Evolutionary conservation across 225 moss, liverwort and hornwort genomes (phyloP).

Genomic region (Sphagnum contortum): DNA sequence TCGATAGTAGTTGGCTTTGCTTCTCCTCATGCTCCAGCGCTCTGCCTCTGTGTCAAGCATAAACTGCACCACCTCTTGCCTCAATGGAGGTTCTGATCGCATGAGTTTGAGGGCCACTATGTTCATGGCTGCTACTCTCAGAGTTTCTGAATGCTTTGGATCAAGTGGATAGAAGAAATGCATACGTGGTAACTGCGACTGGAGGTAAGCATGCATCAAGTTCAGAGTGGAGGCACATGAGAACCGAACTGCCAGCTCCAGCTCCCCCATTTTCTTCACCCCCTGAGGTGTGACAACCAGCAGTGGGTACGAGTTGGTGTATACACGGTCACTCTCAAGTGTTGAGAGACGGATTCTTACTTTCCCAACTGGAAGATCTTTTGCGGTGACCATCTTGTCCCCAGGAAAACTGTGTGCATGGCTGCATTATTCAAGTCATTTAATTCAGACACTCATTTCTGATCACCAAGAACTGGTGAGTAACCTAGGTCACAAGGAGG

Average conservation of each 20-base stretch:
- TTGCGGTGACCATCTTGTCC: slow-evolving; percentile 26
- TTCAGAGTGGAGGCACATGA: slow-evolving; percentile 59
- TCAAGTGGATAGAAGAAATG: slow-evolving; percentile 79
- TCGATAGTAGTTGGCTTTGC: slow-evolving; percentile 85
- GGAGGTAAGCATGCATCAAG: slow-evolving; percentile 67
- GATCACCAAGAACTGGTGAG: background rate
- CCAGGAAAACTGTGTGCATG: slow-evolving; percentile 34
- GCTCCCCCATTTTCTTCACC: slow-evolving; percentile 89
- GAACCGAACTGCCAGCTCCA: slow-evolving; percentile 72
- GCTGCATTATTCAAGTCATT: slow-evolving; percentile 12
- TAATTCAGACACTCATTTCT: background rate
- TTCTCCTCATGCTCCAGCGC: slow-evolving; percentile 94
- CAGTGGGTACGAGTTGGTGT: slow-evolving; percentile 77
- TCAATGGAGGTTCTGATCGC: slow-evolving; percentile 69
- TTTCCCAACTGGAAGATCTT: slow-evolving; percentile 75
- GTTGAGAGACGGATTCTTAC: slow-evolving; percentile 83
- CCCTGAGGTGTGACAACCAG: slow-evolving; percentile 82
- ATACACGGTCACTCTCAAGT: slow-evolving; percentile 73
- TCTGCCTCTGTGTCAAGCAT: slow-evolving; percentile 81
- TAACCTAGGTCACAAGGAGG: too few relatives aligned
- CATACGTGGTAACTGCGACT: slow-evolving; percentile 75
- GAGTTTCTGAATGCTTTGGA: slow-evolving; percentile 35
- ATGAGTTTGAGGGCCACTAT: slow-evolving; percentile 74
- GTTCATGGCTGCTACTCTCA: slow-evolving; percentile 89
- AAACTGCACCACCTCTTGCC: slow-evolving; percentile 76